Evolutionary conservation across 371 early-diverging fungal genomes (phyloP).

Genomic region (Basidiobolus meristosporus): DNA sequence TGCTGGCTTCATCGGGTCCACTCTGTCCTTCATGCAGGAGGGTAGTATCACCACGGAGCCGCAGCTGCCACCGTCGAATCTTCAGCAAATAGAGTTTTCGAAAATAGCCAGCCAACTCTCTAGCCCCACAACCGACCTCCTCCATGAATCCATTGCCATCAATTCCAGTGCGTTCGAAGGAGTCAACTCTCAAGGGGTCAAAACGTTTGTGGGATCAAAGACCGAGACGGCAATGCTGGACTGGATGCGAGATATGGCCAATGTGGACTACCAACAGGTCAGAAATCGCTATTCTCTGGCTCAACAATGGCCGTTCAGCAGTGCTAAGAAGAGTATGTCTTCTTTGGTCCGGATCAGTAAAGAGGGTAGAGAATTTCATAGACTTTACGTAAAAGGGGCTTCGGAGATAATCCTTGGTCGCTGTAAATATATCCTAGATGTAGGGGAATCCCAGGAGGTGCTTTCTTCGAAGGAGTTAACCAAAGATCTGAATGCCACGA

Average conservation of each 20-base stretch:
- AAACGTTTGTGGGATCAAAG: slow-evolving; percentile 40
- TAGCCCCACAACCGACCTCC: slow-evolving; percentile 11
- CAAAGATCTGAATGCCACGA: slow-evolving; percentile 13
- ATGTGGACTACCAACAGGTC: slow-evolving; percentile 19
- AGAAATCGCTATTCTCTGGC: slow-evolving; percentile 22
- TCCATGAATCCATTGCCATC: slow-evolving; percentile 45
- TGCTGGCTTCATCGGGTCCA: slow-evolving; percentile 18
- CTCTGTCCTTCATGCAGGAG: slow-evolving; percentile 5
- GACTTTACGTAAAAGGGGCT: slow-evolving; percentile 69
- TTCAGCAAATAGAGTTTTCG: slow-evolving; percentile 6
- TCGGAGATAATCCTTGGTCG: slow-evolving; percentile 47
- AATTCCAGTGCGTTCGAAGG: slow-evolving; percentile 70
- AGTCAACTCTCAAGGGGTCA: slow-evolving; percentile 28
- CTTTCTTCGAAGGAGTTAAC: slow-evolving; percentile 10
- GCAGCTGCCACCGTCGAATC: slow-evolving; percentile 12
- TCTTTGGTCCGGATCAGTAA: slow-evolving; percentile 33
- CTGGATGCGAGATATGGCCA: slow-evolving; percentile 24
- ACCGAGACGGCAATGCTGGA: slow-evolving; percentile 71
- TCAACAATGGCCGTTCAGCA: slow-evolving; percentile 58
- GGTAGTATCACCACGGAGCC: slow-evolving; percentile 1
- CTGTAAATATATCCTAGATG: slow-evolving; percentile 1
- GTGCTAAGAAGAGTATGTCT: slow-evolving; percentile 77
- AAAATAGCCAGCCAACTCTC: slow-evolving; percentile 13
- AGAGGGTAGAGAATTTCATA: slow-evolving; percentile 14
- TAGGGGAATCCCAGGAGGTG: not conserved